phyloP scores from a whole-genome alignment of 768 basidiomycete genomes.

The Suillus occidentalis region DNA sequence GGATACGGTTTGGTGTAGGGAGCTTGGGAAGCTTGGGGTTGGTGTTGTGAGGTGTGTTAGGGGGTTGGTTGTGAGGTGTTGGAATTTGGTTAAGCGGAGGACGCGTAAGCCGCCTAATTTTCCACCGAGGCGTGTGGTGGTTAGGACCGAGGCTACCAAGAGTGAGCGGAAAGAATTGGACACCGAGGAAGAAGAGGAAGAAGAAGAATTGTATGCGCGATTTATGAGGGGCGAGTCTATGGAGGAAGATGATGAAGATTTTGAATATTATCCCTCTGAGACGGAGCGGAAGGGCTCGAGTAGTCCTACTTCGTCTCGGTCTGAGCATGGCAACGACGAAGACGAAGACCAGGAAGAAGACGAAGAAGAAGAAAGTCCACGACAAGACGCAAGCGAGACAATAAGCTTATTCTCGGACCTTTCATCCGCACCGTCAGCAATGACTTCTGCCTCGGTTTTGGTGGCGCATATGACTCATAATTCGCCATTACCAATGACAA shows the following conservation, averaged over 20 bases:
- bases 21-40: slow-evolving; percentile 34
- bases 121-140: not conserved
- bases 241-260: slow-evolving; percentile 46
- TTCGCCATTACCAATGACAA: slow-evolving; percentile 48
- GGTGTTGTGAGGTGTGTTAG: slow-evolving; percentile 30
- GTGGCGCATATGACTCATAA: slow-evolving; percentile 53
- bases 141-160: slow-evolving; percentile 9
- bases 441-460: slow-evolving; percentile 43
- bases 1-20: slow-evolving; percentile 43
- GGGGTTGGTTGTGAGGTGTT: slow-evolving; percentile 16
- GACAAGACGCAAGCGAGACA: slow-evolving; percentile 38
- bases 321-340: slow-evolving; percentile 33
- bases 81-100: slow-evolving; percentile 19
- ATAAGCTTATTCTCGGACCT: slow-evolving; percentile 56
- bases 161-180: slow-evolving; percentile 5
- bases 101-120: slow-evolving; percentile 12
- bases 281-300: slow-evolving; percentile 15
- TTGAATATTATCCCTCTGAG: slow-evolving; percentile 16
- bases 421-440: slow-evolving; percentile 32
- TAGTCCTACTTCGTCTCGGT: slow-evolving; percentile 26
- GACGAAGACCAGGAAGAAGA: slow-evolving; percentile 27
- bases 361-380: slow-evolving; percentile 26
- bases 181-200: slow-evolving; percentile 27
- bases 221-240: slow-evolving; percentile 62
- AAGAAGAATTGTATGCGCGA: slow-evolving; percentile 47